Evolutionary conservation across 257 asterid species (phyloP).

Genomic region (Przewalskia tangutica): DNA sequence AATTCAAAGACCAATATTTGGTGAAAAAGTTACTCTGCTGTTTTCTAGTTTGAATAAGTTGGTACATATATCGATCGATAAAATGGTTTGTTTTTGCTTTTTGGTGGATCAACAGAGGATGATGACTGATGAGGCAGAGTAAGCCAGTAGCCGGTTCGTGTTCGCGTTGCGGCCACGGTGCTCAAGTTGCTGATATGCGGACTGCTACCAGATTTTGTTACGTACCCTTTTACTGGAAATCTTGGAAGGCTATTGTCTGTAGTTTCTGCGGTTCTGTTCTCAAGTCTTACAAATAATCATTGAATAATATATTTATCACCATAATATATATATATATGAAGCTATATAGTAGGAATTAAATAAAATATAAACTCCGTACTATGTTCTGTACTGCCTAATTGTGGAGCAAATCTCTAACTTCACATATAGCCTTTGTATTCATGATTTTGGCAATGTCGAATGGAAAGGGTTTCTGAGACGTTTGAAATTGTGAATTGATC

Average conservation of each 20-base stretch:
- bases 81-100: slow-evolving; percentile 64
- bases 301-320: not conserved
- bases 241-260: slow-evolving; percentile 74
- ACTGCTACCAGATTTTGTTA: slow-evolving; percentile 68
- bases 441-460: not conserved
- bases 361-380: not conserved
- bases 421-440: not conserved
- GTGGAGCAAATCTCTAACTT: not conserved
- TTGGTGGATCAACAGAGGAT: slow-evolving; percentile 69
- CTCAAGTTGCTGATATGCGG: slow-evolving; percentile 63
- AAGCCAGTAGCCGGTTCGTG: slow-evolving; percentile 75
- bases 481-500: not conserved
- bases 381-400: not conserved
- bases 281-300: slow-evolving; percentile 33
- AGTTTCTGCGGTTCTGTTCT: slow-evolving; percentile 59
- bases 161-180: slow-evolving; percentile 61
- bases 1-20: too few species aligned
- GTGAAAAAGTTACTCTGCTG: too few species aligned
- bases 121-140: slow-evolving; percentile 34
- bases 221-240: slow-evolving; percentile 56
- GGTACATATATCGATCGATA: too few species aligned
- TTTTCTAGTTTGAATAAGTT: too few species aligned
- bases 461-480: not conserved
- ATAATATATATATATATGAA: not conserved
- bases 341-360: too few species aligned